Conservation (phyloP, 2,329 filamentous ascomycete species). For the Zarea fungicola region DNA sequence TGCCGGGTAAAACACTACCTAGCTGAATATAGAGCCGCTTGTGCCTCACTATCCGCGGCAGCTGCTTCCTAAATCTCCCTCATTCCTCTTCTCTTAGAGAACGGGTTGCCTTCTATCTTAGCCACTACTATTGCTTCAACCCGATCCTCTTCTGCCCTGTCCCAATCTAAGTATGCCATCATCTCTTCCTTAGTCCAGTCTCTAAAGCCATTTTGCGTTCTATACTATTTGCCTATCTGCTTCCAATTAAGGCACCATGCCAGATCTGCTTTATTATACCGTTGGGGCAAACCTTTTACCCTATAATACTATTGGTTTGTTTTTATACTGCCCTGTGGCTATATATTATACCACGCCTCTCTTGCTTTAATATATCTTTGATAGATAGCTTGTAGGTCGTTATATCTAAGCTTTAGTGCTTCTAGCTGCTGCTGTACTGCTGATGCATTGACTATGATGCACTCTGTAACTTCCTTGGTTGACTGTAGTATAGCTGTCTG, state of each 20-base stretch:
- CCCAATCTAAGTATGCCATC: constrained; percentile 22
- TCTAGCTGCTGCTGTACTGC: background rate
- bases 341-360: constrained; percentile 17
- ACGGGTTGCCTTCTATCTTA: constrained; percentile 13
- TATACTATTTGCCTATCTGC: constrained; percentile 12
- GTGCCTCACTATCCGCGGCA: constrained; percentile 9
- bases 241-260: constrained; percentile 19
- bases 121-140: constrained; percentile 15
- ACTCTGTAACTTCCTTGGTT: background rate
- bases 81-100: constrained; percentile 10
- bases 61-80: constrained; percentile 12
- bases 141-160: constrained; percentile 18
- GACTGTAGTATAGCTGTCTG: background rate
- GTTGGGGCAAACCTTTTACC: constrained; percentile 16
- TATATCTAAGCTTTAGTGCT: constrained; percentile 1
- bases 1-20: too few species aligned
- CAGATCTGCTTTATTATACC: constrained; percentile 17
- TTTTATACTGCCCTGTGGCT: constrained; percentile 15
- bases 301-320: constrained; percentile 20
- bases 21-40: constrained; percentile 15
- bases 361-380: constrained; percentile 17
- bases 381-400: constrained; percentile 17
- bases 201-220: background rate
- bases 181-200: constrained; percentile 16
- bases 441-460: background rate